These are phyloP conservation scores for Erodium chrysanthum DNA, from an alignment of 441 rosid genomes.

Conservation along the genomic window DNA sequence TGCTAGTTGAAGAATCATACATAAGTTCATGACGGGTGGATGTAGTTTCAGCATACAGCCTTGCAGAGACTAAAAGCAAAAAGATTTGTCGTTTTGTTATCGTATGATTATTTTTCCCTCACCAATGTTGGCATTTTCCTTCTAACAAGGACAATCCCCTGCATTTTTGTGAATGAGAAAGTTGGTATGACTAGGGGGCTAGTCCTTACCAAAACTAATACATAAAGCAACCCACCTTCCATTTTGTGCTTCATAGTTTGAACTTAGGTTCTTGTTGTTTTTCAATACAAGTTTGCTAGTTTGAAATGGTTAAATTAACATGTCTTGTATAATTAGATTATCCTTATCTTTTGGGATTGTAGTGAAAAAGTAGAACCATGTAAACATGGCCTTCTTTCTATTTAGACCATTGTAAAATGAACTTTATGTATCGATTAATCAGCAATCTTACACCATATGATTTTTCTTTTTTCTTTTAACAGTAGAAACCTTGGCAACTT, in stretches of 20 bases:
- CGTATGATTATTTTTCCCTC: not conserved
- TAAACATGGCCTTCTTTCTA: not conserved
- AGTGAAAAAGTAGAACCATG: not conserved
- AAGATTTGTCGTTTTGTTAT: not conserved
- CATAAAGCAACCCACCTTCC: not conserved
- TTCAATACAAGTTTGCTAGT: not conserved
- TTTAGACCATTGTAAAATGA: not conserved
- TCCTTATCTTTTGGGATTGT: not conserved
- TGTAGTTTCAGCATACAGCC: not conserved
- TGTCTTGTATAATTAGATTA: not conserved
- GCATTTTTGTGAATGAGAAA: not conserved
- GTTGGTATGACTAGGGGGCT: slow-evolving; percentile 4
- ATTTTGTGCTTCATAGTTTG: not conserved
- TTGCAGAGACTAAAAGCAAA: not conserved
- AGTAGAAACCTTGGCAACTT: slow-evolving; percentile 3
- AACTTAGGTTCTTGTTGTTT: not conserved
- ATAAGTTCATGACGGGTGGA: not conserved
- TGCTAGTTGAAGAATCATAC: not conserved
- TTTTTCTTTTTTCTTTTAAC: not conserved
- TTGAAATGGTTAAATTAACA: not conserved
- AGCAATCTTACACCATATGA: slow-evolving; percentile 3
- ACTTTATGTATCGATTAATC: not conserved
- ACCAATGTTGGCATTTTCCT: not conserved
- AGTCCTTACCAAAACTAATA: not conserved
- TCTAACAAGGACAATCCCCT: not conserved